These are phyloP conservation scores for Ascochyta lentis DNA, from an alignment of 2,329 filamentous ascomycete genomes.

Conservation along the genomic window DNA sequence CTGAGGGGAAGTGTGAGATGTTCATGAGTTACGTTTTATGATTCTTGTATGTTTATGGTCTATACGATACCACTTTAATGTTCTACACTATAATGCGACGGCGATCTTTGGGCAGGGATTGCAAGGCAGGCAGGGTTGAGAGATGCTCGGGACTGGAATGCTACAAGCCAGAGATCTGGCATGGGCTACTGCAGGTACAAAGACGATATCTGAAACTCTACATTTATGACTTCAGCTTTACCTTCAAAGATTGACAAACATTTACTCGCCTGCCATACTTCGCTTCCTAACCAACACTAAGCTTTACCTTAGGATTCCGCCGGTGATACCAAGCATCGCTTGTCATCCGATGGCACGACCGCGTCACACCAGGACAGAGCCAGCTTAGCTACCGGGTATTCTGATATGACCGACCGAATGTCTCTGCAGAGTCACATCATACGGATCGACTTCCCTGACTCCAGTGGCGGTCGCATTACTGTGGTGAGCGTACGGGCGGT, in stretches of 20 bases:
- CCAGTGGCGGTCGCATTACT: conserved; percentile 7
- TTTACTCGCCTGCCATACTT: background rate
- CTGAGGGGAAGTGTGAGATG: background rate
- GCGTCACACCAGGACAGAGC: background rate
- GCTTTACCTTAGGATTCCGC: background rate
- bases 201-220: background rate
- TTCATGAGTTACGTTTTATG: conserved; percentile 3
- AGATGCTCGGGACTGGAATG: background rate
- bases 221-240: background rate
- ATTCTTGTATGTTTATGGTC: conserved; percentile 21
- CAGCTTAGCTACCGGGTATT: background rate
- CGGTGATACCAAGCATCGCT: background rate
- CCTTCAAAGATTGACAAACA: background rate
- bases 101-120: background rate
- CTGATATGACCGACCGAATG: background rate
- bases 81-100: background rate
- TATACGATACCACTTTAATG: conserved; percentile 7
- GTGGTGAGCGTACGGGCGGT: conserved; percentile 3
- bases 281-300: background rate
- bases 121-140: background rate
- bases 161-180: background rate
- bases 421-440: background rate
- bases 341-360: background rate
- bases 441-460: background rate
- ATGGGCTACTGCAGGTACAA: conserved; percentile 11